Base-by-base conservation (phyloP, 805 yeast genomes). In the Metschnikowia sp. region DNA sequence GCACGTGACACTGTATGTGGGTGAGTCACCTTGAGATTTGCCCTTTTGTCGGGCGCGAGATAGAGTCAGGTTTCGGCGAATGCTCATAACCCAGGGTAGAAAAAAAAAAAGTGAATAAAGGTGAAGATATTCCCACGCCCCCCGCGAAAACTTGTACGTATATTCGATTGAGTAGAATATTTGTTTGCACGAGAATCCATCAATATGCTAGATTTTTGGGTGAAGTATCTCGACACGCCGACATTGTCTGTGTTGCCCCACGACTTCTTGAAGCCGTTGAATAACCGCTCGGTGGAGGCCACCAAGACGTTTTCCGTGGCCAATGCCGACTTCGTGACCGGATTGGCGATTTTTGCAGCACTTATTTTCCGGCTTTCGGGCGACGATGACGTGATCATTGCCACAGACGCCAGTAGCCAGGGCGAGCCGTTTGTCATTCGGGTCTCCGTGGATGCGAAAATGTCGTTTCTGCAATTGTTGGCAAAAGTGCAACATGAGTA, bases 371-470 rank as follows among this genome's bases (percentile, higher is more conserved):
- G 98, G 61, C 72, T 88, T 40, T 86, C 97, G 2, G 98, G 97
- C 22, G 98, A 92, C 63, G 97, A 92, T 55, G 97, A 92, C 59
- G 83, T 94, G 42, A 83, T 86, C n/a, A 70, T 92, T 51, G 90
- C 91, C n/a, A 82, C 90, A 0, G 82, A 84, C 55, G 65, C 77
- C 26, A 51, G 54, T 11, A 50, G 52, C 12, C 47, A 58, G 10
- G 63, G 61, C 12, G 68, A 70, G 43, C 81, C 81, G 28, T 78
- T 83, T 54, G 82, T 88, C 13, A 62, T 88, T 28, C 76, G 96
- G 59, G 70, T 86, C 39, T 71, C 70, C 32, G 70, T 89, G 50
- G 77, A 79, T 43, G 81, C 87, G 32, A 66, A 70, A 8, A 61
- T 72, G 60, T 60, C 82, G 0, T 87, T 90, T 56, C 49, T 56